Base-by-base conservation (phyloP, 345 rosid genomes). In the Capsella bursapastoris region DNA sequence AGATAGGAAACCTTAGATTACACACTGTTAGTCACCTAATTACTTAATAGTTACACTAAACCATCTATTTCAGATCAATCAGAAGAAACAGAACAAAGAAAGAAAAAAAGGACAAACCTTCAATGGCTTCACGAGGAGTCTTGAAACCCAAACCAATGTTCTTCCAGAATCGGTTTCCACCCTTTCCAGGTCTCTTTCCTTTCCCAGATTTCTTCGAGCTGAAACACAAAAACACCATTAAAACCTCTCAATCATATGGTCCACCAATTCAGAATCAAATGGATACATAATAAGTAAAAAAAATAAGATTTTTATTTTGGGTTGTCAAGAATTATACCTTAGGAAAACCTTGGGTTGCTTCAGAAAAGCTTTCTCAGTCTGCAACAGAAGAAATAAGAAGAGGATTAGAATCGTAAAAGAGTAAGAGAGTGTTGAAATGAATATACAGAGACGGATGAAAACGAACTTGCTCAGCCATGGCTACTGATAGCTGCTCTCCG, bases 171-270 rank as follows among this genome's bases (percentile, higher is more conserved):
- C 98, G 84, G 76, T 93, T 93, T 27, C 98, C 97, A 27, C 93
- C 96, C 80, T 93, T 93, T 2, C 98, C 97, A n/a, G 98, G 97
- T 62, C 97, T 87, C 83, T 86, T 93, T 47, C 97, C 98, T 72
- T 93, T 93, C 29, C 85, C 89, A 32, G 96, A 53, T 75, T 82
- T 91, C 86, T 89, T 87, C 22, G 97, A 88, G 84, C 97, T 93
- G 78, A 38, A 34, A 35, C 48, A 40, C 1, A 27, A 51, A 63
- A 14, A 64, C 40, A 38, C 41, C 41, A 38, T 37, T 37, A 0
- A 58, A 40, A 34, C 6, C 37, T 13, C 1, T 7, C 6, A 34
- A 38, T 43, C 7, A 59, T 10, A 28, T 9, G 18, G 56, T 66
- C 22, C 6, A 68, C 22, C 6, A 40, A 13, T 48, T 35, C 55